Evolutionary conservation across 352 stramenopile genomes (phyloP).

Genomic region (Aphanomyces stellatus): DNA sequence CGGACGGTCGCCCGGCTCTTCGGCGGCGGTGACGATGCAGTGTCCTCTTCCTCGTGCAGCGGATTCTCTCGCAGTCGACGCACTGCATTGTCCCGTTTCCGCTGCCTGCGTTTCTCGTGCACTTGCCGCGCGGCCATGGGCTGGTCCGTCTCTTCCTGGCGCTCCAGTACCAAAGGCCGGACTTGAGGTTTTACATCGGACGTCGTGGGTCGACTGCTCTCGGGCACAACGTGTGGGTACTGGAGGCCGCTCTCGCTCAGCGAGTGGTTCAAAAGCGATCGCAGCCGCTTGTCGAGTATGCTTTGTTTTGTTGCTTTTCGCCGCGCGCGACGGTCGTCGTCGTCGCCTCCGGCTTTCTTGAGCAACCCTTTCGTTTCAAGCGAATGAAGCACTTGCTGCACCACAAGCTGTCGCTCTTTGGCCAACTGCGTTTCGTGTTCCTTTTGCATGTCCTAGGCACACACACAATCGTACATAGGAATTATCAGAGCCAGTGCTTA

Average conservation of each 20-base stretch:
- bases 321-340: no score
- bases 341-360: neutral
- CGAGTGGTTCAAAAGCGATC: constrained; percentile 46
- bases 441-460: constrained; percentile 23
- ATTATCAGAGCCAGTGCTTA: neutral
- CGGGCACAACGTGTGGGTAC: constrained; percentile 44
- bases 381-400: constrained; percentile 48
- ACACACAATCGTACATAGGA: neutral
- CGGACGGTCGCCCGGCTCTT: no score
- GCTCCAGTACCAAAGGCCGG: constrained; percentile 10
- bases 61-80: no score
- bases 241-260: constrained; percentile 46
- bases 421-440: constrained; percentile 43
- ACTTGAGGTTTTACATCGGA: neutral
- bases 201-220: neutral
- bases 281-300: constrained; percentile 43
- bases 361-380: constrained; percentile 30
- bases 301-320: constrained; percentile 7
- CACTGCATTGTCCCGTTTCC: constrained; percentile 2
- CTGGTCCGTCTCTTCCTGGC: neutral
- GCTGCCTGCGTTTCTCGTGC: neutral
- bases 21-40: neutral
- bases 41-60: no score
- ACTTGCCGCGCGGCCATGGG: neutral
- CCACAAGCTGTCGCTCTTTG: constrained; percentile 45